Evolutionary conservation across 2,329 filamentous ascomycete species (phyloP).

Genomic region (Epichloe scottii): DNA sequence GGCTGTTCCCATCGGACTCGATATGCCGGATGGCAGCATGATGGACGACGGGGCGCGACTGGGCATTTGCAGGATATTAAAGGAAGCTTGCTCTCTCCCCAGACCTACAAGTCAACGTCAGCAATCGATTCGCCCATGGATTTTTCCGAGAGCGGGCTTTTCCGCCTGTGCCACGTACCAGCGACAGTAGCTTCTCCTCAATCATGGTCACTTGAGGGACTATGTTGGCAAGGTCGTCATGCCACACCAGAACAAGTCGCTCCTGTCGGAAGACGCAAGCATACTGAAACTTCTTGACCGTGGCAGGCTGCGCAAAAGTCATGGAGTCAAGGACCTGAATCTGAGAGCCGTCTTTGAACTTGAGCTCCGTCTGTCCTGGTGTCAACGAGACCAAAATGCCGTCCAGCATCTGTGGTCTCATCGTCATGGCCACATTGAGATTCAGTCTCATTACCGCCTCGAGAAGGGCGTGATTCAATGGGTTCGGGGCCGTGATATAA

Average conservation of each 20-base stretch:
- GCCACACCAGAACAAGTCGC: conserved; percentile 29
- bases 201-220: conserved; percentile 23
- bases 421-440: conserved; percentile 33
- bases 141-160: neutral
- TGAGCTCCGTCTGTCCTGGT: conserved; percentile 28
- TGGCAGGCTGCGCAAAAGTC: conserved; percentile 22
- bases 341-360: conserved; percentile 28
- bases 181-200: conserved; percentile 20
- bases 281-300: conserved; percentile 29
- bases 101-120: conserved; percentile 11
- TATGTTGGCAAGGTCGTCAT: conserved; percentile 27
- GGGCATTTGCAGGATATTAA: conserved; percentile 10
- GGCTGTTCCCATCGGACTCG: conserved; percentile 8
- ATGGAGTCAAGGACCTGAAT: conserved; percentile 33
- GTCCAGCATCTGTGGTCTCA: conserved; percentile 33
- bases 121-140: neutral
- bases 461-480: conserved; percentile 24
- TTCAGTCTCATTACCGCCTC: conserved; percentile 31
- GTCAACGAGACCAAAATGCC: conserved; percentile 29
- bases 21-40: conserved; percentile 7
- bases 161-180: conserved; percentile 6
- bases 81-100: conserved; percentile 11
- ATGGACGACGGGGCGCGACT: conserved; percentile 10
- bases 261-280: conserved; percentile 30
- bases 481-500: conserved; percentile 29